phyloP scores from a whole-genome alignment of 768 basidiomycete genomes.

The Baorangia bicolor region DNA sequence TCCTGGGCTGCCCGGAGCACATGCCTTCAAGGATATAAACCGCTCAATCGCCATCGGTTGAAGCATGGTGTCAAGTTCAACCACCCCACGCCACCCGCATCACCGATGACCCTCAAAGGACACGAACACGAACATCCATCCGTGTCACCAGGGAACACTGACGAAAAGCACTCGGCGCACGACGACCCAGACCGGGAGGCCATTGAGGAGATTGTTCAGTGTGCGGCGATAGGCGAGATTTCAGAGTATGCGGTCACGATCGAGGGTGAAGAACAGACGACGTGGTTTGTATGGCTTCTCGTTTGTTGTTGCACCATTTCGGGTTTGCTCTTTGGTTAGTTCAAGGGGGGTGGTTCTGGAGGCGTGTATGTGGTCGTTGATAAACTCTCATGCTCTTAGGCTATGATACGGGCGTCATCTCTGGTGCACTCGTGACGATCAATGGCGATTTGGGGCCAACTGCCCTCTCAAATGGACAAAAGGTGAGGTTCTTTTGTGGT shows the following conservation, averaged over 20 bases:
- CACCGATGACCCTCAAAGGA: neutral
- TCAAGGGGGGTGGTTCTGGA: neutral
- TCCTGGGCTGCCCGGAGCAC: neutral
- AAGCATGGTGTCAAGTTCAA: neutral
- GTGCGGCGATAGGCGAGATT: conserved; percentile 43
- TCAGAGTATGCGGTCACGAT: conserved; percentile 58
- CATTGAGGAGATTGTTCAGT: conserved; percentile 18
- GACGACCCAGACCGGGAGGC: neutral
- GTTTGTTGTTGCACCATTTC: conserved; percentile 75
- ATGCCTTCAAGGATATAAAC: neutral
- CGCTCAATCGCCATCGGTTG: neutral
- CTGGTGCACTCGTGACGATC: conserved; percentile 77
- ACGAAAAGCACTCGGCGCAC: neutral
- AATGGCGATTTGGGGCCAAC: conserved; percentile 61
- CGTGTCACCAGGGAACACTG: neutral
- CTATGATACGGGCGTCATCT: conserved; percentile 81
- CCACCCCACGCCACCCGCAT: neutral
- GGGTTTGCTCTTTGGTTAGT: conserved; percentile 70
- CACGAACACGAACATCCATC: neutral
- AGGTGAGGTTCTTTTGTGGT: conserved; percentile 38
- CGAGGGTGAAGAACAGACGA: conserved; percentile 65
- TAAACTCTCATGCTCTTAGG: conserved; percentile 38
- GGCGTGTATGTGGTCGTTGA: neutral
- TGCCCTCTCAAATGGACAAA: conserved; percentile 58
- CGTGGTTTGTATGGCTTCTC: conserved; percentile 77